Percentiles rank a stretch among this genome's conserved stretches.
Conservation (phyloP, 1,284 basidiomycete species). For the Pseudozyma hubeiensis region DNA sequence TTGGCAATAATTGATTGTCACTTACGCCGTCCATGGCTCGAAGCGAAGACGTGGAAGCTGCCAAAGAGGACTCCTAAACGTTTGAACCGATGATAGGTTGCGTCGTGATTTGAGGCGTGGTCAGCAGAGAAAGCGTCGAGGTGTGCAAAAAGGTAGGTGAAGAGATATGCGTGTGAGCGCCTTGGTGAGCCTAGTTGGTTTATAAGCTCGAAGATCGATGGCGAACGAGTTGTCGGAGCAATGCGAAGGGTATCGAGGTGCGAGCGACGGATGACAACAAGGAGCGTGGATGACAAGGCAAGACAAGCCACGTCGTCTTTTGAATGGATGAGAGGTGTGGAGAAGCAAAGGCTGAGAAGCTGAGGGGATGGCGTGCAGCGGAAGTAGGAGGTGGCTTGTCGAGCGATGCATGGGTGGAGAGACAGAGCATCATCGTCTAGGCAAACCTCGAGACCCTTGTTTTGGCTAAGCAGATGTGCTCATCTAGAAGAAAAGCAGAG, state of each 20-base stretch:
- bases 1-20: background rate
- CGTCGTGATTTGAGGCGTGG: background rate
- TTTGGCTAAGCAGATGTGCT: slow-evolving; percentile 14
- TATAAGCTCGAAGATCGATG: slow-evolving; percentile 4
- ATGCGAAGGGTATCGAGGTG: background rate
- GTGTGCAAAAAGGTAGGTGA: background rate
- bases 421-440: slow-evolving; percentile 5
- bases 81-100: background rate
- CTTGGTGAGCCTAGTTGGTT: background rate
- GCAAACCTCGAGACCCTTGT: slow-evolving; percentile 8
- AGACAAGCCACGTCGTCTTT: background rate
- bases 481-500: background rate
- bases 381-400: slow-evolving; percentile 1
- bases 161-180: background rate
- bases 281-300: background rate
- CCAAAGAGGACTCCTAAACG: slow-evolving; percentile 17
- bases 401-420: slow-evolving; percentile 1
- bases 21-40: slow-evolving; percentile 39
- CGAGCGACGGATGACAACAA: background rate
- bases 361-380: background rate
- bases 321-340: background rate
- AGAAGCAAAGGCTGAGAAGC: background rate
- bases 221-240: slow-evolving; percentile 2
- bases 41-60: slow-evolving; percentile 35
- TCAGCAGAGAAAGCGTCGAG: background rate